Evolutionary conservation across 352 stramenopile species (phyloP).

Genomic region (Pythium phragmiticola): DNA sequence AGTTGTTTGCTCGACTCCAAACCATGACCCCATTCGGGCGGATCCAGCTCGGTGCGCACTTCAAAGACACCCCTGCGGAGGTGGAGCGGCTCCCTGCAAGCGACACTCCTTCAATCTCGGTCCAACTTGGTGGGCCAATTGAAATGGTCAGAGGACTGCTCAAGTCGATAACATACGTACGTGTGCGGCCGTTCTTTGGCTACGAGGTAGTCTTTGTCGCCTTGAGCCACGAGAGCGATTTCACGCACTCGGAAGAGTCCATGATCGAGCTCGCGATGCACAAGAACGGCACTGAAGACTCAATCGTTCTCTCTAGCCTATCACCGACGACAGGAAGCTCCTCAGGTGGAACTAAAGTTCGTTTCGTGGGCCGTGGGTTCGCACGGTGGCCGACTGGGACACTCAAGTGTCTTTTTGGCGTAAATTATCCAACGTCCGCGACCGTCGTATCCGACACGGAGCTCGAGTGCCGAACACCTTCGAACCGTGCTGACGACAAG

Average conservation of each 20-base stretch:
- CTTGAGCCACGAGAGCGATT: slow-evolving; percentile 48
- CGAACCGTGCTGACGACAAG: slow-evolving; percentile 21
- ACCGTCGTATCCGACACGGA: slow-evolving; percentile 38
- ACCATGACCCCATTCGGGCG: slow-evolving; percentile 53
- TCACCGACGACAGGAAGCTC: slow-evolving; percentile 25
- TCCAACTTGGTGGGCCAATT: slow-evolving; percentile 41
- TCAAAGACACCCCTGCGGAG: slow-evolving; percentile 22
- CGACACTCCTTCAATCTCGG: slow-evolving; percentile 28
- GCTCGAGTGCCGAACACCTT: slow-evolving; percentile 41
- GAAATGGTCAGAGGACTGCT: slow-evolving; percentile 37
- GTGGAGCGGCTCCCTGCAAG: slow-evolving; percentile 29
- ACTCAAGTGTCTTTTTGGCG: slow-evolving; percentile 59
- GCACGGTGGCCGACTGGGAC: slow-evolving; percentile 18
- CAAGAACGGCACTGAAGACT: slow-evolving; percentile 27
- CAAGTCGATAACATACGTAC: slow-evolving; percentile 45
- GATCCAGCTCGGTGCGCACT: slow-evolving; percentile 33
- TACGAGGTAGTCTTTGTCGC: slow-evolving; percentile 58
- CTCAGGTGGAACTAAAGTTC: slow-evolving; percentile 45
- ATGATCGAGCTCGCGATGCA: slow-evolving; percentile 43
- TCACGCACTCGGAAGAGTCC: slow-evolving; percentile 40
- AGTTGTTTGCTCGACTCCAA: slow-evolving; percentile 43
- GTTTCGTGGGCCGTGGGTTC: slow-evolving; percentile 47
- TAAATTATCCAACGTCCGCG: slow-evolving; percentile 32
- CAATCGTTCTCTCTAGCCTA: slow-evolving; percentile 28
- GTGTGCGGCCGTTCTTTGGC: slow-evolving; percentile 50